Conservation (phyloP, 1,139 yeast species). For the Taphrina confusa region DNA sequence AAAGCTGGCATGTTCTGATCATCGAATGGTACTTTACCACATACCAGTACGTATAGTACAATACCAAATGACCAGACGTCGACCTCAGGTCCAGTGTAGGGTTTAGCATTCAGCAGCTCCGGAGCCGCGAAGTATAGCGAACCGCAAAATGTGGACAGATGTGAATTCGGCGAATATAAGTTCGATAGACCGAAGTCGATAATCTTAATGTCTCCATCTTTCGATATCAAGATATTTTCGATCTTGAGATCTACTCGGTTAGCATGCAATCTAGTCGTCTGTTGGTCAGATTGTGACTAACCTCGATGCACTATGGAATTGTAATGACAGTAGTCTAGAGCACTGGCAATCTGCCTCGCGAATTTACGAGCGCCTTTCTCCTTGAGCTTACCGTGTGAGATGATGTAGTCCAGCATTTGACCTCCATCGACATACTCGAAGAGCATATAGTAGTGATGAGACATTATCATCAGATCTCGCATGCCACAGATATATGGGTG, state of each 20-base stretch:
- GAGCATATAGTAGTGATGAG: slow-evolving; percentile 93
- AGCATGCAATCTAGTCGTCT: too few species aligned
- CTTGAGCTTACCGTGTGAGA: slow-evolving; percentile 90
- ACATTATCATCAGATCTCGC: slow-evolving; percentile 94
- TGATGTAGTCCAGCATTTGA: slow-evolving; percentile 95
- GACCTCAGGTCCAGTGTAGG: slow-evolving; percentile 94
- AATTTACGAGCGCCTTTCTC: slow-evolving; percentile 93
- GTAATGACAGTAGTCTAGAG: slow-evolving; percentile 87
- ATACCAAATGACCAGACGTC: slow-evolving; percentile 99
- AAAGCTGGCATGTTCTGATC: slow-evolving; percentile 90
- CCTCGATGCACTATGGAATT: slow-evolving; percentile 89
- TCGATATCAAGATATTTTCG: slow-evolving; percentile 92
- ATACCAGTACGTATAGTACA: slow-evolving; percentile 90
- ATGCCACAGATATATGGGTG: slow-evolving; percentile 92
- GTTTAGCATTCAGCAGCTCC: slow-evolving; percentile 85
- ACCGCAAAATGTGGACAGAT: slow-evolving; percentile 93
- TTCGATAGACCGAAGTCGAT: slow-evolving; percentile 96
- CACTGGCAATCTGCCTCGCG: slow-evolving; percentile 94
- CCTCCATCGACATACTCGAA: slow-evolving; percentile 98
- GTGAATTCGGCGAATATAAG: slow-evolving; percentile 67
- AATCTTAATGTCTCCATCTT: slow-evolving; percentile 89
- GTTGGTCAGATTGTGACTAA: too few species aligned
- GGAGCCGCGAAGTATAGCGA: slow-evolving; percentile 98
- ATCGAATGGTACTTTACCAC: slow-evolving; percentile 96
- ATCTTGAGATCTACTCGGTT: slow-evolving; percentile 69